These are phyloP conservation scores for Paramecium octaurelia DNA, from an alignment of 73 alveolate genomes.

Conservation along the genomic window DNA sequence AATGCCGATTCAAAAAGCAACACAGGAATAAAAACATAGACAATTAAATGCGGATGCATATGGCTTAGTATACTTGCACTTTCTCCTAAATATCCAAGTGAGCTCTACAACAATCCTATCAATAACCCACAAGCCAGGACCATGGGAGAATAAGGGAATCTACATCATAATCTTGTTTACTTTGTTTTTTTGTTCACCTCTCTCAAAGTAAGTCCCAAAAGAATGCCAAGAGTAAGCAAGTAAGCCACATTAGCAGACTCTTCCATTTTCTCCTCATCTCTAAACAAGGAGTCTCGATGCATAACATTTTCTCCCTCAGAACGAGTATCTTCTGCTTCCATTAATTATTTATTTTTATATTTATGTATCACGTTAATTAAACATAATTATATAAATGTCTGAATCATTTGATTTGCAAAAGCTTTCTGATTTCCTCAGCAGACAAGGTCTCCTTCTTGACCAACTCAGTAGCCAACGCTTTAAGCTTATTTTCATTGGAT, in stretches of 20 bases:
- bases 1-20: constrained; percentile 64
- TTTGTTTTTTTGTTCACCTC: constrained; percentile 31
- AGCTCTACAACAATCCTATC: constrained; percentile 44
- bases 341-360: neutral
- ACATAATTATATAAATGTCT: neutral
- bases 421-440: constrained; percentile 55
- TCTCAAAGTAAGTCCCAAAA: constrained; percentile 37
- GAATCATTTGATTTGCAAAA: neutral
- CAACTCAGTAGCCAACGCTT: constrained; percentile 66
- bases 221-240: constrained; percentile 30
- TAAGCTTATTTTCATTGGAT: constrained; percentile 65
- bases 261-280: constrained; percentile 50
- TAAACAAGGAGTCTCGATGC: neutral
- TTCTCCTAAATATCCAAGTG: constrained; percentile 45
- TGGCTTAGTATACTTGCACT: constrained; percentile 58
- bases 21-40: constrained; percentile 62
- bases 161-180: neutral
- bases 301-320: neutral
- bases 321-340: constrained; percentile 34
- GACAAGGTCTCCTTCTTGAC: constrained; percentile 66
- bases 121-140: constrained; percentile 54
- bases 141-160: constrained; percentile 68
- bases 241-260: constrained; percentile 7
- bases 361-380: neutral
- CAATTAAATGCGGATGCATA: constrained; percentile 61